Evolutionary conservation across 495 filamentous ascomycete species (phyloP), one percentile per base, ranked within the genome.

Genomic region (Penicillium diatomitis): DNA sequence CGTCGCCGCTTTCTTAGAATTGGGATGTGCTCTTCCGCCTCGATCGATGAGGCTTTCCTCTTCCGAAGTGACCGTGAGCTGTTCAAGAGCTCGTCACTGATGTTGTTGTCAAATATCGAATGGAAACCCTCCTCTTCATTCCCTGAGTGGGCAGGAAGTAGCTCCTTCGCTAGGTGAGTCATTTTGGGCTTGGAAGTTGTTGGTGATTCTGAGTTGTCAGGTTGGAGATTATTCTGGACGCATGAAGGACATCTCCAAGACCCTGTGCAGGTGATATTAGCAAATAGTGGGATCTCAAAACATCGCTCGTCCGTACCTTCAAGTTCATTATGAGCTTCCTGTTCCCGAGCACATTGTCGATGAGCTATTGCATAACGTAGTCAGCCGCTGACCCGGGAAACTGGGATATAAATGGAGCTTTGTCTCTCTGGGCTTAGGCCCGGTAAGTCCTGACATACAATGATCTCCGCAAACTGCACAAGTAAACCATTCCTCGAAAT

Each of bases 261-360:
- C 38, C 76, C 74, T 53, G 77, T 65, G 57, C 57, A 64, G 48
- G 10, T 4, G 8, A 41, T 37, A 51, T 64, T 51, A 69, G 58
- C 46, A 56, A 49, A 47, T 52, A 49, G 46, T 12, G 10, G 47
- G 29, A 27, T 31, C 34, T 20, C 31, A 12, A 38, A 33, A 51
- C 20, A 20, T 20, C 20, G 20, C 20, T 20, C 20, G 20, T 20
- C 20, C 73, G 54, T 75, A 88, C 86, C 83, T 64, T 86, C 83
- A 47, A 78, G 76, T 49, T 81, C 71, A 43, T 75, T 74, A 56
- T 94, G 72, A 38, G 86, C 83, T 46, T 83, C 81, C 57, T 82
- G 82, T 61, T 84, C 81, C 54, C 88, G 83, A 50, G 90, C 92
- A 68, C 91, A 97, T 80, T 96, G 87, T 58, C 86, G 82, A 76